Evolutionary conservation across 2,329 filamentous ascomycete species (phyloP).

Genomic region (Pseudopithomyces chartarum): DNA sequence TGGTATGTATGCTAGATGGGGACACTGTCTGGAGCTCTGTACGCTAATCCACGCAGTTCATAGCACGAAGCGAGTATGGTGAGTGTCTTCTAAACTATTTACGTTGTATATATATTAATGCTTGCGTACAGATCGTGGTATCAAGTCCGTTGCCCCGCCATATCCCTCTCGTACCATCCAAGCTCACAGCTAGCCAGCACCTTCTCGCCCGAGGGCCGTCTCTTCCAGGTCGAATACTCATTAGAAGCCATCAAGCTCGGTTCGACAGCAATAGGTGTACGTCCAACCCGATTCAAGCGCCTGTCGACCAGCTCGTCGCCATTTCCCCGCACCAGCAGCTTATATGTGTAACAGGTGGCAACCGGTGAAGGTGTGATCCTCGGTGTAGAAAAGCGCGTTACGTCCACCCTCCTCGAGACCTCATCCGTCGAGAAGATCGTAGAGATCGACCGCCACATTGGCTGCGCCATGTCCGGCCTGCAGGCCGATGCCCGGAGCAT

Average conservation of each 20-base stretch:
- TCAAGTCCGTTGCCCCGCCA: constrained; percentile 72
- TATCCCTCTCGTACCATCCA: constrained; percentile 10
- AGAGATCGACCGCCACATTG: constrained; percentile 98
- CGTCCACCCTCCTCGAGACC: constrained; percentile 94
- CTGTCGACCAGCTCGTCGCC: not conserved
- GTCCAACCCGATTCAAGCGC: constrained; percentile 24
- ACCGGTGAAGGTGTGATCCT: constrained; percentile 95
- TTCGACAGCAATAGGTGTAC: constrained; percentile 92
- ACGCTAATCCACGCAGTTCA: constrained; percentile 67
- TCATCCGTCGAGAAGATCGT: constrained; percentile 99
- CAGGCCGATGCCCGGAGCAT: constrained; percentile 97
- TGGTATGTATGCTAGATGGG: constrained; percentile 32
- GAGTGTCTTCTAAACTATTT: constrained; percentile 48
- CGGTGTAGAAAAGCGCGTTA: constrained; percentile 98
- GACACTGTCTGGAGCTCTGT: constrained; percentile 34
- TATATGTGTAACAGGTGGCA: constrained; percentile 64
- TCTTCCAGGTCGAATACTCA: constrained; percentile 99
- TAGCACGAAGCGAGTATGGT: constrained; percentile 99
- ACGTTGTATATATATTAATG: constrained; percentile 19
- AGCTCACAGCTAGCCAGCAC: constrained; percentile 65
- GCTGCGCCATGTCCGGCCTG: constrained; percentile 97
- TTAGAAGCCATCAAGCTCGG: constrained; percentile 99
- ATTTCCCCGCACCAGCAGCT: constrained; percentile 14
- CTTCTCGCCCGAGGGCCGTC: constrained; percentile 98
- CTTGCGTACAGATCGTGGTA: constrained; percentile 78